Conservation (phyloP, 2,329 filamentous ascomycete genomes). For the Fusarium beomiforme region DNA sequence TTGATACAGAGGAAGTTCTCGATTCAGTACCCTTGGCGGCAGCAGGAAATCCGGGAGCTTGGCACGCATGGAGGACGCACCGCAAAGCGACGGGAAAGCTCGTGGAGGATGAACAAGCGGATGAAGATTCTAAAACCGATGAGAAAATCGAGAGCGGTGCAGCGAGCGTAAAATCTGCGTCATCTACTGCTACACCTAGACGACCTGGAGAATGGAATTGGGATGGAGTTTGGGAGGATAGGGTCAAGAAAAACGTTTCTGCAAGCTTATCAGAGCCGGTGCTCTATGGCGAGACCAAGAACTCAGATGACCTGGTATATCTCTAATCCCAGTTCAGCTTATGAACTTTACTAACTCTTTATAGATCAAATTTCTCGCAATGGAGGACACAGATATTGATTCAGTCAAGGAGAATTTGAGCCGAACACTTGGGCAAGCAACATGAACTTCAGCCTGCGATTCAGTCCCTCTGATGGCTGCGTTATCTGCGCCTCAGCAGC, state of each 20-base stretch:
- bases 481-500: not conserved
- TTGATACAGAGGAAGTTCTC: conserved; percentile 80
- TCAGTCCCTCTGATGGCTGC: not conserved
- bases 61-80: conserved; percentile 90
- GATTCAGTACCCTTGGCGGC: conserved; percentile 83
- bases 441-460: conserved; percentile 23
- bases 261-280: conserved; percentile 81
- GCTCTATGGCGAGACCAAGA: conserved; percentile 74
- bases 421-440: conserved; percentile 56
- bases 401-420: conserved; percentile 67
- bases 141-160: not conserved
- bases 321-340: too few relatives aligned
- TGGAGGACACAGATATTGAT: conserved; percentile 69
- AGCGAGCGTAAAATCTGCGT: conserved; percentile 16
- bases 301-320: conserved; percentile 77
- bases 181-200: conserved; percentile 12
- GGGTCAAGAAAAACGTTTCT: conserved; percentile 82
- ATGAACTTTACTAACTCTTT: conserved; percentile 18
- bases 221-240: conserved; percentile 95
- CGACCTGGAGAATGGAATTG: conserved; percentile 91
- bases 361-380: conserved; percentile 73
- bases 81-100: conserved; percentile 53
- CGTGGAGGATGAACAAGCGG: conserved; percentile 15
- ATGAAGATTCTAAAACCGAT: not conserved
- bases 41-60: conserved; percentile 89